These are phyloP conservation scores for Chaetoceros muelleri DNA, from an alignment of 108 stramenopile species.

Conservation along the genomic window DNA sequence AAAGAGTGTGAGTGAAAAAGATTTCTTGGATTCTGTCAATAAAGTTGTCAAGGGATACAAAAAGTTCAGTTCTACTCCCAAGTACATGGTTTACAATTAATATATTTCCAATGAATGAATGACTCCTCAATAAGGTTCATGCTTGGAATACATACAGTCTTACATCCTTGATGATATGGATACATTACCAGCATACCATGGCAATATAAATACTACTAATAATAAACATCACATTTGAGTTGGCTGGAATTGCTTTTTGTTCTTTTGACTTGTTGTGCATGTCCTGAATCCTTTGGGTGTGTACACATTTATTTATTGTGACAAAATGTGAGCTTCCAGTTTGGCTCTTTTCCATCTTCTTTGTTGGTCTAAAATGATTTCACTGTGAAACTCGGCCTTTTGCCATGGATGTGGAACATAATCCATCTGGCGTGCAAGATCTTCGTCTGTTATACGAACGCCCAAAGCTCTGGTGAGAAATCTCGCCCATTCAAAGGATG, in stretches of 20 bases:
- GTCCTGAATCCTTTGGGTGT: too few relatives aligned
- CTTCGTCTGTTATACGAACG: constrained; percentile 9
- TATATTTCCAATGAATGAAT: neutral
- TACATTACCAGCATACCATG: too few relatives aligned
- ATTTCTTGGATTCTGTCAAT: constrained; percentile 96
- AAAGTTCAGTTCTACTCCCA: constrained; percentile 98
- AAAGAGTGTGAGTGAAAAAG: constrained; percentile 94
- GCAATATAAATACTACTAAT: too few relatives aligned
- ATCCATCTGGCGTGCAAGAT: constrained; percentile 4
- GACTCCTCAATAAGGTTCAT: too few relatives aligned
- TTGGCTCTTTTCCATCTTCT: neutral
- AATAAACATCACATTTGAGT: too few relatives aligned
- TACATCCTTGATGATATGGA: too few relatives aligned
- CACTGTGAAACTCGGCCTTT: neutral
- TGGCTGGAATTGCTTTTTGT: too few relatives aligned
- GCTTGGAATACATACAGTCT: too few relatives aligned
- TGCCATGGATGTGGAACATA: constrained; percentile 8
- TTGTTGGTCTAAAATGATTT: neutral
- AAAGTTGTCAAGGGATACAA: constrained; percentile 99
- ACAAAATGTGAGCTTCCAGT: too few relatives aligned
- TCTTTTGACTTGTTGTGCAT: too few relatives aligned
- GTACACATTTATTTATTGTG: too few relatives aligned
- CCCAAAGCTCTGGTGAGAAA: constrained; percentile 20
- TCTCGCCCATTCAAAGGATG: constrained; percentile 25
- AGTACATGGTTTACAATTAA: constrained; percentile 89